phyloP scores from a whole-genome alignment of 345 rosid genomes.

The Geranium brycei region DNA sequence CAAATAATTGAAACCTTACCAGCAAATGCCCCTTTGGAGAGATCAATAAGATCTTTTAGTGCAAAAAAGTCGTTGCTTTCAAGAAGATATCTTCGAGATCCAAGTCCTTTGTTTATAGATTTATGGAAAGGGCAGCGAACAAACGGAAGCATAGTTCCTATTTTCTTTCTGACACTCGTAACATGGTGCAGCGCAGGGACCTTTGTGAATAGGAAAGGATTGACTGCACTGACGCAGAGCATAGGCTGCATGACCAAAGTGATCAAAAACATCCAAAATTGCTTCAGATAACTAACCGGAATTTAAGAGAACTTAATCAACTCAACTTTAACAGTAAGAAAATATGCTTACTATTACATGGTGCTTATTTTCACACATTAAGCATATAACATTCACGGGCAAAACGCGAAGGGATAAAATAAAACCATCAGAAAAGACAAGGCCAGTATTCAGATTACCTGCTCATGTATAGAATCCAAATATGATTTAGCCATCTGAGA shows the following conservation, averaged over 20 bases:
- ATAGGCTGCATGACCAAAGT: constrained; percentile 54
- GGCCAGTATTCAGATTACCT: constrained; percentile 33
- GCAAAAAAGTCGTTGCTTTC: constrained; percentile 89
- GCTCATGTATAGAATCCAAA: constrained; percentile 80
- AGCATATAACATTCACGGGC: too few species aligned
- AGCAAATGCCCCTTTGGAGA: constrained; percentile 95
- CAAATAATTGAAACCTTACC: constrained; percentile 30
- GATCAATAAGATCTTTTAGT: constrained; percentile 82
- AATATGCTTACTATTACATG: too few species aligned
- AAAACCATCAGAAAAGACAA: neutral
- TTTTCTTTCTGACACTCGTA: constrained; percentile 53
- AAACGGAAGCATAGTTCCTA: constrained; percentile 68
- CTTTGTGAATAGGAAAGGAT: constrained; percentile 75
- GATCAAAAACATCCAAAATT: neutral
- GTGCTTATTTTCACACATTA: too few species aligned
- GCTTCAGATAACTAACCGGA: too few species aligned
- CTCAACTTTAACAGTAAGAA: too few species aligned
- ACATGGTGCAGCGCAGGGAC: constrained; percentile 83
- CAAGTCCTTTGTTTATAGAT: constrained; percentile 70
- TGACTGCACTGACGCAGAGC: constrained; percentile 95
- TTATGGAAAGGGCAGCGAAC: constrained; percentile 82
- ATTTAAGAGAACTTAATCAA: too few species aligned
- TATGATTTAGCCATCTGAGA: constrained; percentile 86
- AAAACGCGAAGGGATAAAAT: neutral
- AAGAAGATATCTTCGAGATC: constrained; percentile 80